Conservation (phyloP, 176 grass and related monocot species). For the Coix lacrymajobi region DNA sequence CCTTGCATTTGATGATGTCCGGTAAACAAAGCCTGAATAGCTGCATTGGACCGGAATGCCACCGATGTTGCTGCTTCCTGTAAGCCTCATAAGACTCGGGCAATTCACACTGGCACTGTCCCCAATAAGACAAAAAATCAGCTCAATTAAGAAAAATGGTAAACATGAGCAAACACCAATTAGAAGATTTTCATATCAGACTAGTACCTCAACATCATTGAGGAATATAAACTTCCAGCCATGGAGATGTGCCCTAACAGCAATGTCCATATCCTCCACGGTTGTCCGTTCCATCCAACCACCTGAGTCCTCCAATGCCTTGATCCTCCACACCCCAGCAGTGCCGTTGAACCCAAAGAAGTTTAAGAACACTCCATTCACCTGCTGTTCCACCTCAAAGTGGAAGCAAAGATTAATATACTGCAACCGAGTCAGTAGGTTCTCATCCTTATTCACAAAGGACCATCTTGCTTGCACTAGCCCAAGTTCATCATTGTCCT, state of each 20-base stretch:
- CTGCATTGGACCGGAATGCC: conserved; percentile 99
- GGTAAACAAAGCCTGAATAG: conserved; percentile 94
- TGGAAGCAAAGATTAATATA: conserved; percentile 99
- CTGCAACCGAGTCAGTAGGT: conserved; percentile 80
- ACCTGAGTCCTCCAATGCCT: conserved; percentile 78
- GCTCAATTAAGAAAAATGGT: background rate
- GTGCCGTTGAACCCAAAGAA: conserved; percentile 99
- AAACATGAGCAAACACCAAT: background rate
- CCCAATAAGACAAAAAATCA: background rate
- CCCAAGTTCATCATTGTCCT: conserved; percentile 85
- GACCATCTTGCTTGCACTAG: conserved; percentile 98
- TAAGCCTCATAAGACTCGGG: conserved; percentile 99
- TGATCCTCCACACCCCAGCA: conserved; percentile 93
- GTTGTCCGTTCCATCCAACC: conserved; percentile 98
- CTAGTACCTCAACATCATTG: conserved; percentile 85
- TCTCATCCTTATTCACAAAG: conserved; percentile 96
- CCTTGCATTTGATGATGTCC: conserved; percentile 84
- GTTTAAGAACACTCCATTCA: conserved; percentile 83
- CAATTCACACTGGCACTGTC: conserved; percentile 95
- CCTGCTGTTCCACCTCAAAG: conserved; percentile 99
- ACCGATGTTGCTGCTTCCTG: conserved; percentile 97
- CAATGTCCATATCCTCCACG: conserved; percentile 99
- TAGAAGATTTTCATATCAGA: background rate
- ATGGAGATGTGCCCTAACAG: conserved; percentile 80
- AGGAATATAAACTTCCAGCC: conserved; percentile 97